These are phyloP conservation scores for Dalechampia spathulata DNA, from an alignment of 441 rosid species.

Conservation along the genomic window DNA sequence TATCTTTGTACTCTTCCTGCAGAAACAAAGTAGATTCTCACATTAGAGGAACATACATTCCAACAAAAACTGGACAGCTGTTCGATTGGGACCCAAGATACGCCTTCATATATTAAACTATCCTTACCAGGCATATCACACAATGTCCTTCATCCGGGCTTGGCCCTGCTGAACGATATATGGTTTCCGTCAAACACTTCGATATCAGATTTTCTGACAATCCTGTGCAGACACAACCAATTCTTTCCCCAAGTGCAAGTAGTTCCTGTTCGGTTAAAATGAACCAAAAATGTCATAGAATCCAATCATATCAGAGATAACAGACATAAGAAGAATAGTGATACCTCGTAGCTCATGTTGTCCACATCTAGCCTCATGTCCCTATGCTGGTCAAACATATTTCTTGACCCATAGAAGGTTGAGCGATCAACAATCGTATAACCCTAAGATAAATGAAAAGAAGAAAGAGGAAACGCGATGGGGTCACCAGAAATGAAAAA, in stretches of 20 bases:
- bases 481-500: no score
- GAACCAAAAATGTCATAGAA: constrained; percentile 10
- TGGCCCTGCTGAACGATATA: constrained; percentile 31
- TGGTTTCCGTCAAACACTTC: constrained; percentile 47
- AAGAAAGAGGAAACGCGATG: neutral
- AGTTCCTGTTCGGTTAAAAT: constrained; percentile 47
- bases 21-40: neutral
- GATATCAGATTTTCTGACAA: constrained; percentile 52
- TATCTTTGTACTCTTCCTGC: constrained; percentile 73
- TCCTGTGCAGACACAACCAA: constrained; percentile 79
- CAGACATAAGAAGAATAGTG: neutral
- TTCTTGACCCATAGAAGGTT: constrained; percentile 47
- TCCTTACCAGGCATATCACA: constrained; percentile 80
- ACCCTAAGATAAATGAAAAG: constrained; percentile 30
- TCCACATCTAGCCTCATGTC: constrained; percentile 91
- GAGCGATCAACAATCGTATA: constrained; percentile 50
- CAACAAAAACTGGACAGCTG: neutral
- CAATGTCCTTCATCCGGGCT: constrained; percentile 49
- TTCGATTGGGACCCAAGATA: neutral
- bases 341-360: constrained; percentile 83
- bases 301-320: neutral
- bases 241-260: constrained; percentile 86
- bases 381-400: constrained; percentile 60
- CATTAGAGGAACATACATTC: neutral
- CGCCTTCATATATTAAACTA: neutral